These are phyloP conservation scores for Podaxis rugospora DNA, from an alignment of 768 basidiomycete species.

Conservation along the genomic window DNA sequence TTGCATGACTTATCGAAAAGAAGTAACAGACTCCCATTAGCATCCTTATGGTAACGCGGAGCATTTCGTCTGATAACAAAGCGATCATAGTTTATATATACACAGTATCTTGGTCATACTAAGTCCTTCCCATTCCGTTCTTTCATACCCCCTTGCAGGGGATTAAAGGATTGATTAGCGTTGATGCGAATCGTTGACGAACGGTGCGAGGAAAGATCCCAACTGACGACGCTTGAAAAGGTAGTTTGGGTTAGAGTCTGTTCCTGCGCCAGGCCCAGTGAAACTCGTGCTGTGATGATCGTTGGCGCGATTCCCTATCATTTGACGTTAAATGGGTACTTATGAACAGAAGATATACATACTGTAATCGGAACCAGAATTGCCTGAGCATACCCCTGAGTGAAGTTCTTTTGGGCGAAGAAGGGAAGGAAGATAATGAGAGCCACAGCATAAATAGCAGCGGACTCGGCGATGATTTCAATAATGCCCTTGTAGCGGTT, in stretches of 20 bases:
- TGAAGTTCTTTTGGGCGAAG: conserved; percentile 1
- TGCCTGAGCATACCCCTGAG: conserved; percentile 5
- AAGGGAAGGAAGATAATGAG: conserved; percentile 5
- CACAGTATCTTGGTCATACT: background rate
- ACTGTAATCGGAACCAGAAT: conserved; percentile 7
- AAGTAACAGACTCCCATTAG: too few species aligned
- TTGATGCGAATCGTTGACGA: background rate
- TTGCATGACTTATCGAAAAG: too few species aligned
- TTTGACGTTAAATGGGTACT: background rate
- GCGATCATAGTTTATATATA: too few species aligned
- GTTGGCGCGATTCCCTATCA: conserved; percentile 4
- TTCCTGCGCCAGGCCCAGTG: background rate
- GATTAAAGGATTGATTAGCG: background rate
- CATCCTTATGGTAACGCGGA: too few species aligned
- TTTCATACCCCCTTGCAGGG: background rate
- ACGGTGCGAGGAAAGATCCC: background rate
- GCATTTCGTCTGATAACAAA: too few species aligned
- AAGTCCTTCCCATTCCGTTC: background rate
- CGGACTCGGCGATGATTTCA: conserved; percentile 4
- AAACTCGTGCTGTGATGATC: conserved; percentile 3
- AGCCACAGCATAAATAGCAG: conserved; percentile 5
- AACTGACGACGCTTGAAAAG: background rate
- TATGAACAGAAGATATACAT: background rate
- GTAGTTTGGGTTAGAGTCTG: background rate
- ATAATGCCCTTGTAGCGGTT: background rate